Evolutionary conservation across 2,329 filamentous ascomycete genomes (phyloP).

Genomic region (Hypoxylon sp.): DNA sequence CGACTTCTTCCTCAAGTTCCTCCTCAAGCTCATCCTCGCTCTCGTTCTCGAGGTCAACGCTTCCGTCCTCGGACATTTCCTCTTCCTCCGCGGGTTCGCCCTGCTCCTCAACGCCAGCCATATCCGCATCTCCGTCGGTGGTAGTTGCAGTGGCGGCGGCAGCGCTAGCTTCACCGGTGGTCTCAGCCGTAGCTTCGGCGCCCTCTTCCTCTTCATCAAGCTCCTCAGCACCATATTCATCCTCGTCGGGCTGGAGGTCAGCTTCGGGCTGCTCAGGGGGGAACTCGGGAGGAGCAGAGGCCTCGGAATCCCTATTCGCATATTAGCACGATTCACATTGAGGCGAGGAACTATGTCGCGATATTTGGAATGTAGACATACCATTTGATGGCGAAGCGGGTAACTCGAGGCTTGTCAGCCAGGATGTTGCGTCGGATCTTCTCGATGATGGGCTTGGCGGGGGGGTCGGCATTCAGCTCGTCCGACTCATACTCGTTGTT

Average conservation of each 20-base stretch:
- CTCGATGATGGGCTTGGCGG: slow-evolving; percentile 91
- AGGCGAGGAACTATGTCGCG: not conserved
- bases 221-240: slow-evolving; percentile 92
- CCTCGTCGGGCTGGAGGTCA: slow-evolving; percentile 85
- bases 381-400: slow-evolving; percentile 99
- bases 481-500: slow-evolving; percentile 99
- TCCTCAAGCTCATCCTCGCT: slow-evolving; percentile 74
- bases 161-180: slow-evolving; percentile 58
- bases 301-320: slow-evolving; percentile 87
- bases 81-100: slow-evolving; percentile 68
- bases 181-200: slow-evolving; percentile 63
- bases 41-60: slow-evolving; percentile 78
- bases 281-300: slow-evolving; percentile 93
- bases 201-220: slow-evolving; percentile 71
- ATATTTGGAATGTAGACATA: slow-evolving; percentile 59
- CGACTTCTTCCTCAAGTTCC: slow-evolving; percentile 56
- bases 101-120: slow-evolving; percentile 69
- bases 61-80: slow-evolving; percentile 74
- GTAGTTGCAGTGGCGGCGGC: slow-evolving; percentile 60
- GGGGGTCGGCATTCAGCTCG: slow-evolving; percentile 88
- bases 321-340: slow-evolving; percentile 40
- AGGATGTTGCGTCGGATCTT: slow-evolving; percentile 92
- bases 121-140: slow-evolving; percentile 73
- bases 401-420: slow-evolving; percentile 96
- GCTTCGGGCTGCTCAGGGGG: slow-evolving; percentile 98